Evolutionary conservation across 2,329 filamentous ascomycete genomes (phyloP), one percentile per base, ranked within the genome.

Genomic region (Blastomyces parvus): DNA sequence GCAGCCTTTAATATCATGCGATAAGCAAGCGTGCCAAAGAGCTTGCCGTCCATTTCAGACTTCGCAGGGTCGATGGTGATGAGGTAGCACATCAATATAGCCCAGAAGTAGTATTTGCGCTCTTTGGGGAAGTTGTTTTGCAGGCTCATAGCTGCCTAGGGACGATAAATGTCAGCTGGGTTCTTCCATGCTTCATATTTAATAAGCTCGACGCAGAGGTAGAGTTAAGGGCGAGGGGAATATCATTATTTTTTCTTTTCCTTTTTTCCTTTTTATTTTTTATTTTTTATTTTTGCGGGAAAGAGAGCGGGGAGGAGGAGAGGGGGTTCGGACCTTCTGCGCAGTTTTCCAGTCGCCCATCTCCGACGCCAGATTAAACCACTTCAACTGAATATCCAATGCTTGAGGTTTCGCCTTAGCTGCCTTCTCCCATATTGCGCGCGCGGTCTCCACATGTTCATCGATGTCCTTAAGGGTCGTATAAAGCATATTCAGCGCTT

Each of bases 11-110:
- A 76, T 19, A 79, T 72, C 76, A 81, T 79, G 46, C 79, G 77
- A 67, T 79, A 81, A 38, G 79, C 80, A 61, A 82, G 69, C n/a
- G 76, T 79, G n/a, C 78, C 78, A 66, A 80, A 81, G 9, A 81
- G 70, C 63, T 76, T 78, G 59, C 74, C 72, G 27, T 80, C 78
- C 38, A 71, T 70, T 14, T 79, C 77, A 6, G 75, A 76, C 62
- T 73, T 74, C 22, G 67, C 63, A 11, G 69, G 56, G 63, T 78
- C 74, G 33, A 70, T 66, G 19, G 76, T 70, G 52, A 80, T 71
- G 55, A 80, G 69, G 63, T 79, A 73, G 64, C 75, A 78, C 66
- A 79, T 73, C 63, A 81, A 75, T 36, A 81, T 79, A 33, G 78
- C 78, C 77, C 79, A 80, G 66, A 81, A 79, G 64, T 80, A 77